These are phyloP conservation scores for Candida glucosophila DNA, from an alignment of 1,139 yeast genomes.

Conservation along the genomic window DNA sequence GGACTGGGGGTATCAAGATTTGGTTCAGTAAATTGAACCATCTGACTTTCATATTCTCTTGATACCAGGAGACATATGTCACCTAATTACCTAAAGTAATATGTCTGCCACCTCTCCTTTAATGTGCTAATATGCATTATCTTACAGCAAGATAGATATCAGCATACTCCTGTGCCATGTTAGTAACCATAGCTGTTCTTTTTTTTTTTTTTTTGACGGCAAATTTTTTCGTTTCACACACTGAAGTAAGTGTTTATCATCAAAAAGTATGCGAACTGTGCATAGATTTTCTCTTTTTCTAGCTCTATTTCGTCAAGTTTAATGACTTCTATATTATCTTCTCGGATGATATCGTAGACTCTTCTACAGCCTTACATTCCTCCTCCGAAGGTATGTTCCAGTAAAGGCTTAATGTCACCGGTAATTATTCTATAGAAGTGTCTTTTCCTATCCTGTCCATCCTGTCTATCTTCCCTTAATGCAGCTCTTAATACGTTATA, in stretches of 20 bases:
- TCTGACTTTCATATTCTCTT: not conserved
- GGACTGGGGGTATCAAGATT: slow-evolving; percentile 1
- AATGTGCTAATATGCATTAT: slow-evolving; percentile 1
- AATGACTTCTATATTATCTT: too few relatives aligned
- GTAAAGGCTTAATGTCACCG: slow-evolving; percentile 2
- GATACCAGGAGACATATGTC: slow-evolving; percentile 3
- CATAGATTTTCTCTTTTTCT: slow-evolving; percentile 1
- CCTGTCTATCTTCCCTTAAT: too few relatives aligned
- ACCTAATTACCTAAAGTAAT: slow-evolving; percentile 1
- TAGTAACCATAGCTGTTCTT: slow-evolving; percentile 2
- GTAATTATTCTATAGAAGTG: slow-evolving; percentile 1
- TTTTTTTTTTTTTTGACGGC: slow-evolving; percentile 1
- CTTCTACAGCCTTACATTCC: slow-evolving; percentile 1
- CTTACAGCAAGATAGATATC: slow-evolving; percentile 1
- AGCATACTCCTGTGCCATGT: slow-evolving; percentile 2
- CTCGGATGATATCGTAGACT: too few relatives aligned
- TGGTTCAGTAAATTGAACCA: slow-evolving; percentile 1
- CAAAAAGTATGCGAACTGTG: slow-evolving; percentile 1
- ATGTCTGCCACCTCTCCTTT: slow-evolving; percentile 1
- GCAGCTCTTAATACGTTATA: too few relatives aligned
- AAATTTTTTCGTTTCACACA: slow-evolving; percentile 1
- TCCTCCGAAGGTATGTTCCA: slow-evolving; percentile 2
- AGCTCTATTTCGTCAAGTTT: slow-evolving; percentile 1
- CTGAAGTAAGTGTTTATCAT: slow-evolving; percentile 1
- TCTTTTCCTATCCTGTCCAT: too few relatives aligned